Percentiles rank a stretch among this genome's conserved stretches.
Evolutionary conservation across 441 rosid species (phyloP).

Genomic region (Populus hybrid): DNA sequence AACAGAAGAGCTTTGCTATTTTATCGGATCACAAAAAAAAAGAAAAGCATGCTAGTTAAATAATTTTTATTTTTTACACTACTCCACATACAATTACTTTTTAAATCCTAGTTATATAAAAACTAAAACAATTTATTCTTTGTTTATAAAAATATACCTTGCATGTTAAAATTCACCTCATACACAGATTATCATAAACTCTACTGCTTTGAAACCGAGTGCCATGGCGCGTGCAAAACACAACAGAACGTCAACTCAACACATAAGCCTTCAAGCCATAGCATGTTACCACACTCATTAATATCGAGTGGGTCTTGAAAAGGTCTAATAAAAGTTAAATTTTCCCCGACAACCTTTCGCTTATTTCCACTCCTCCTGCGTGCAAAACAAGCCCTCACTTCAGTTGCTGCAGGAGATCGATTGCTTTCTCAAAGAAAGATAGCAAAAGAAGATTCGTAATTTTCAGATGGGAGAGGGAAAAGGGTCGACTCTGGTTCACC

Average conservation of each 20-base stretch:
- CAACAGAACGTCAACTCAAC: background rate
- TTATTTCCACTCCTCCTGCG: background rate
- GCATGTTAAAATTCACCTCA: no score
- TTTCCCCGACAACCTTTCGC: background rate
- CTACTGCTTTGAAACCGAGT: background rate
- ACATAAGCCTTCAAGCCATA: background rate
- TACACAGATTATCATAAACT: no score
- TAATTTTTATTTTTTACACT: no score
- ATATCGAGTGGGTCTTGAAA: background rate
- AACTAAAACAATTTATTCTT: no score
- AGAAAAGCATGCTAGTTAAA: no score
- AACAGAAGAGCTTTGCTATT: no score
- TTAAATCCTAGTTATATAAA: no score
- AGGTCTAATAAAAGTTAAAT: no score
- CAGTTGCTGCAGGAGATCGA: background rate
- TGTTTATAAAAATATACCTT: no score
- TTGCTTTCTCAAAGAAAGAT: no score
- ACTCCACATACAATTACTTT: no score
- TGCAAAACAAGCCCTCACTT: conserved; percentile 1
- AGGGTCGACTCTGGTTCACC: conserved; percentile 64
- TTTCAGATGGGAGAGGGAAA: conserved; percentile 55
- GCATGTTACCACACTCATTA: background rate
- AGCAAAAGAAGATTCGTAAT: background rate
- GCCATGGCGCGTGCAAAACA: background rate
- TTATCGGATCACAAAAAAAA: no score